Percentiles rank a stretch among this genome's conserved stretches.
These are phyloP conservation scores for Phytopythium cucurbitacearum DNA, from an alignment of 352 stramenopile species.

Conservation along the genomic window DNA sequence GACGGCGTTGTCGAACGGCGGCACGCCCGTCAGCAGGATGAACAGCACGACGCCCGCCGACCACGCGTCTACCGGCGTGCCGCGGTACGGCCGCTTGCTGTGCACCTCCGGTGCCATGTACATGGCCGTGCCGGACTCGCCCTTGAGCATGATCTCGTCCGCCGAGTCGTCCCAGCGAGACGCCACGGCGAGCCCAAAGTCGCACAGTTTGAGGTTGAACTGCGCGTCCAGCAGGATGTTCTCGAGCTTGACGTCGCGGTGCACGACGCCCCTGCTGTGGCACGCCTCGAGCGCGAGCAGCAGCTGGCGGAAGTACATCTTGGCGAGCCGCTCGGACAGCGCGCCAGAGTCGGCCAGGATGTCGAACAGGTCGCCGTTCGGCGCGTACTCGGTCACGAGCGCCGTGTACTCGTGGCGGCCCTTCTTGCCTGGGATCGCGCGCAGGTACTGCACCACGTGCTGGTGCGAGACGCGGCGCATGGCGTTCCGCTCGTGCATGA, in stretches of 20 bases:
- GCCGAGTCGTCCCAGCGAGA: slow-evolving; percentile 16
- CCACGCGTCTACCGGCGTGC: slow-evolving; percentile 86
- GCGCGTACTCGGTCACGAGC: slow-evolving; percentile 75
- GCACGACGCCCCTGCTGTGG: slow-evolving; percentile 65
- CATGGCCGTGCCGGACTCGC: slow-evolving; percentile 75
- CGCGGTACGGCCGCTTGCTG: slow-evolving; percentile 51
- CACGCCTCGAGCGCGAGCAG: slow-evolving; percentile 65
- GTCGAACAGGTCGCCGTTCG: slow-evolving; percentile 83
- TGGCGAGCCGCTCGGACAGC: slow-evolving; percentile 48
- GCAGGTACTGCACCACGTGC: slow-evolving; percentile 49
- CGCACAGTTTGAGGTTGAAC: slow-evolving; percentile 87
- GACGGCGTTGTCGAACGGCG: slow-evolving; percentile 78
- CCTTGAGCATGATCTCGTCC: slow-evolving; percentile 25
- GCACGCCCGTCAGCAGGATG: slow-evolving; percentile 87
- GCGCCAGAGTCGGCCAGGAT: slow-evolving; percentile 63
- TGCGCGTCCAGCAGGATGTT: slow-evolving; percentile 85
- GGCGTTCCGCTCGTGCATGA: slow-evolving; percentile 58
- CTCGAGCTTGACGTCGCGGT: slow-evolving; percentile 90
- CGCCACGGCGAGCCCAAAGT: slow-evolving; percentile 90
- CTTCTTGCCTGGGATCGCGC: slow-evolving; percentile 37
- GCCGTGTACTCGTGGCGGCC: slow-evolving; percentile 45
- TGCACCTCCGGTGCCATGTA: slow-evolving; percentile 89
- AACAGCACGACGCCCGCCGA: slow-evolving; percentile 88
- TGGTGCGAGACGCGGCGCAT: slow-evolving; percentile 47
- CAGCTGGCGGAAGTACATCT: slow-evolving; percentile 78